A percentile compares a stretch with the other conserved stretches of the same genome.
phyloP scores from a whole-genome alignment of 768 basidiomycete genomes.

The Lentinula sp. region DNA sequence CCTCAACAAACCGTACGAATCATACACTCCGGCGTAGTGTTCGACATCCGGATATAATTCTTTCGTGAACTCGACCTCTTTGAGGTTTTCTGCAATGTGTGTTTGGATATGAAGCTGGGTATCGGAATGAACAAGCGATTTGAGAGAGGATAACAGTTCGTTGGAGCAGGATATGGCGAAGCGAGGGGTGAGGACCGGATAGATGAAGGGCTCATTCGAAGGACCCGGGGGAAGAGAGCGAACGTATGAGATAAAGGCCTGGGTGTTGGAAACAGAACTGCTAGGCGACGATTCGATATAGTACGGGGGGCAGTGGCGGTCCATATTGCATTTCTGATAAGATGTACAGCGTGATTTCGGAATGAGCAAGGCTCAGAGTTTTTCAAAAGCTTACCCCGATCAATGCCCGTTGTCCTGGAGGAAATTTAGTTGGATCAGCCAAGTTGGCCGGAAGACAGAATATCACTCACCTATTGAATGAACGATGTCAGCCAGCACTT shows the following conservation, averaged over 20 bases:
- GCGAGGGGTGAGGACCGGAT: constrained; percentile 91
- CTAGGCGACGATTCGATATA: constrained; percentile 63
- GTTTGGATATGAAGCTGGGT: constrained; percentile 79
- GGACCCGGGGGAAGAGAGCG: constrained; percentile 38
- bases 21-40: constrained; percentile 81
- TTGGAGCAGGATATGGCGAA: constrained; percentile 88
- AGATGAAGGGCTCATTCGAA: constrained; percentile 51
- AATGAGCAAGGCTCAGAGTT: too few relatives aligned
- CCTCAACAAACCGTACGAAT: constrained; percentile 68
- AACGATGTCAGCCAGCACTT: constrained; percentile 72
- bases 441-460: not conserved
- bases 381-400: constrained; percentile 57
- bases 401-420: constrained; percentile 73
- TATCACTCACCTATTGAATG: constrained; percentile 44
- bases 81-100: constrained; percentile 81
- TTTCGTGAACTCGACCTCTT: constrained; percentile 64
- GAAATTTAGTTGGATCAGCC: not conserved
- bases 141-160: constrained; percentile 58
- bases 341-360: not conserved
- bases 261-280: constrained; percentile 57
- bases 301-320: constrained; percentile 59
- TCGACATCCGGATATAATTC: constrained; percentile 56
- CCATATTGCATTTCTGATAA: constrained; percentile 86
- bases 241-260: constrained; percentile 64
- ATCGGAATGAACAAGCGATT: constrained; percentile 53